Conservation (phyloP, 352 stramenopile genomes). For the Pilasporangium apinafurcum region DNA sequence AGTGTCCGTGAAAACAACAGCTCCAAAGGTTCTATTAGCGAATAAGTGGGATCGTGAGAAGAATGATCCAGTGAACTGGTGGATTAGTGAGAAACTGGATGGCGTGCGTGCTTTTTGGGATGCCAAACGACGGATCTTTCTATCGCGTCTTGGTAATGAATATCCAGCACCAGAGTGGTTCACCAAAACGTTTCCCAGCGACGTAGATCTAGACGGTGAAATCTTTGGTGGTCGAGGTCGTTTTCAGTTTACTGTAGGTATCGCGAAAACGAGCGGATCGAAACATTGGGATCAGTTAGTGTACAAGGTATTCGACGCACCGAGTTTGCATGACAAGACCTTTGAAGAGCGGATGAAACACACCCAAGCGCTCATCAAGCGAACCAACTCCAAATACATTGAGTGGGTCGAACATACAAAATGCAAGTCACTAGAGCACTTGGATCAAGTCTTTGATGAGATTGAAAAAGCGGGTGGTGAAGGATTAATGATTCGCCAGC, state of each 20-base stretch:
- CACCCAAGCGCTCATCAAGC: constrained; percentile 16
- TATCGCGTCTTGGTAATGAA: constrained; percentile 56
- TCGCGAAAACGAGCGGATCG: constrained; percentile 49
- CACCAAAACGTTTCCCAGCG: constrained; percentile 35
- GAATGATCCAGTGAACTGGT: constrained; percentile 50
- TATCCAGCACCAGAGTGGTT: constrained; percentile 63
- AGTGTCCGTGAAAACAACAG: constrained; percentile 23
- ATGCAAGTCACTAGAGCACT: constrained; percentile 36
- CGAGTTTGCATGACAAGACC: constrained; percentile 26
- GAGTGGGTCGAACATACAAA: constrained; percentile 59
- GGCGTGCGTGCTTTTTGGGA: constrained; percentile 65
- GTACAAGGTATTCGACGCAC: constrained; percentile 69
- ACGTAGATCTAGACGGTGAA: constrained; percentile 67
- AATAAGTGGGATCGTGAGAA: constrained; percentile 68
- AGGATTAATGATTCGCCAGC: constrained; percentile 68
- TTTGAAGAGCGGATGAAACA: constrained; percentile 57
- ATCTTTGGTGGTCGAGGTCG: constrained; percentile 51
- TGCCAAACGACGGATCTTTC: constrained; percentile 37
- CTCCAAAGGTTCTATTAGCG: constrained; percentile 44
- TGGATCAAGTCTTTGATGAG: constrained; percentile 45
- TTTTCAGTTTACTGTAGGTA: constrained; percentile 65
- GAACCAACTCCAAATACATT: constrained; percentile 28
- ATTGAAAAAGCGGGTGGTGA: constrained; percentile 58
- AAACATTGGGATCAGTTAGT: constrained; percentile 50
- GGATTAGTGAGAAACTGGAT: constrained; percentile 76